Percentiles rank a stretch among this genome's conserved stretches.
These are phyloP conservation scores for Bocquillonia castaneifolia DNA, from an alignment of 441 rosid species.

Conservation along the genomic window DNA sequence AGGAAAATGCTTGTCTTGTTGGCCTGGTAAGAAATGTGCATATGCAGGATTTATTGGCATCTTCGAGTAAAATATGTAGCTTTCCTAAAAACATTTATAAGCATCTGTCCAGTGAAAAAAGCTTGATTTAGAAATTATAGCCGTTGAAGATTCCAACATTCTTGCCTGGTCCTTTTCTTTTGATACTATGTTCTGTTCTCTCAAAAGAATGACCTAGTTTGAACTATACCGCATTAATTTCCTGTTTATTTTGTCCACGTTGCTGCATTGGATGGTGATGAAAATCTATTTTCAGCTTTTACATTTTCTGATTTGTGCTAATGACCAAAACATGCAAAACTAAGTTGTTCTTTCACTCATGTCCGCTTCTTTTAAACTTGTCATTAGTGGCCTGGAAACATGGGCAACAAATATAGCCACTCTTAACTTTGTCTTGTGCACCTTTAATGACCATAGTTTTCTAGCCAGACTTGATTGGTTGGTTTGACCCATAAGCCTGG, in stretches of 20 bases:
- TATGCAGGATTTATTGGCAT: conserved; percentile 11
- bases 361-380: no score
- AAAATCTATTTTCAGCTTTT: background rate
- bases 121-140: background rate
- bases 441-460: no score
- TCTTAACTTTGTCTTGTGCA: no score
- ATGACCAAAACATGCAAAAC: no score
- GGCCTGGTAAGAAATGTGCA: conserved; percentile 63
- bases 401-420: no score
- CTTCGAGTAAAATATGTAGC: conserved; percentile 1
- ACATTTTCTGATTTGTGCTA: no score
- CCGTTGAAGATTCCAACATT: background rate
- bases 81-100: conserved; percentile 54
- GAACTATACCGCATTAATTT: background rate
- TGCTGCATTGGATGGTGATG: background rate
- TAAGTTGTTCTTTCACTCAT: no score
- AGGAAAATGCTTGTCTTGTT: conserved; percentile 96
- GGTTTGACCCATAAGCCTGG: no score
- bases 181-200: background rate
- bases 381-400: no score
- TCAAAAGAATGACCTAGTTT: background rate
- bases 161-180: background rate
- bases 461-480: no score
- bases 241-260: background rate
- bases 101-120: conserved; percentile 2